Evolutionary conservation across 768 basidiomycete species (phyloP).

Genomic region (Lentinula aciculospora): DNA sequence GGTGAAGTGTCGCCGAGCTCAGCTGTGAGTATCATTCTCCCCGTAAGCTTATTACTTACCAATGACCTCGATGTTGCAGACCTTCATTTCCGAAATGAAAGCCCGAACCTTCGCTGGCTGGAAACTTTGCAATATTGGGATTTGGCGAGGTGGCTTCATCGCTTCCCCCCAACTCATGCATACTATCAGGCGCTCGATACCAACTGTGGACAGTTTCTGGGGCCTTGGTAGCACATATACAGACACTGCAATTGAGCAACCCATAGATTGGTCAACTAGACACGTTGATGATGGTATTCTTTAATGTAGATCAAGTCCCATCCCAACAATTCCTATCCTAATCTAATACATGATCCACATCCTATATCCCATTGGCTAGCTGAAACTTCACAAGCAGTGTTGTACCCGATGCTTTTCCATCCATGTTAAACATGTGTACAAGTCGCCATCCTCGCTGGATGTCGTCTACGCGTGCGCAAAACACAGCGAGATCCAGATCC

Average conservation of each 20-base stretch:
- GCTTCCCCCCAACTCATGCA: background rate
- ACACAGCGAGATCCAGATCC: slow-evolving; percentile 43
- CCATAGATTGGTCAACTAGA: background rate
- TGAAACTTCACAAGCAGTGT: slow-evolving; percentile 23
- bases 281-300: background rate
- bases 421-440: slow-evolving; percentile 42
- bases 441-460: slow-evolving; percentile 44
- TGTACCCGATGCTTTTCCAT: slow-evolving; percentile 44
- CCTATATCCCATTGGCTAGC: background rate
- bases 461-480: slow-evolving; percentile 45
- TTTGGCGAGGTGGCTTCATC: slow-evolving; percentile 3
- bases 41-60: background rate
- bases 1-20: slow-evolving; percentile 20
- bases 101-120: background rate
- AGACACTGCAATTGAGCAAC: background rate
- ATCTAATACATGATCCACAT: too few species aligned
- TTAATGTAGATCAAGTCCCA: background rate
- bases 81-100: background rate
- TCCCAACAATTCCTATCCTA: too few species aligned
- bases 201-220: slow-evolving; percentile 1
- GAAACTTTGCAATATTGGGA: slow-evolving; percentile 2
- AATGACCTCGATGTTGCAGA: background rate
- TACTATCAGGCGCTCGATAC: background rate
- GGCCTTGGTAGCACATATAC: background rate
- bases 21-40: background rate